These are phyloP conservation scores for Cordyceps pruinosa DNA, from an alignment of 2,329 filamentous ascomycete species.

Conservation along the genomic window DNA sequence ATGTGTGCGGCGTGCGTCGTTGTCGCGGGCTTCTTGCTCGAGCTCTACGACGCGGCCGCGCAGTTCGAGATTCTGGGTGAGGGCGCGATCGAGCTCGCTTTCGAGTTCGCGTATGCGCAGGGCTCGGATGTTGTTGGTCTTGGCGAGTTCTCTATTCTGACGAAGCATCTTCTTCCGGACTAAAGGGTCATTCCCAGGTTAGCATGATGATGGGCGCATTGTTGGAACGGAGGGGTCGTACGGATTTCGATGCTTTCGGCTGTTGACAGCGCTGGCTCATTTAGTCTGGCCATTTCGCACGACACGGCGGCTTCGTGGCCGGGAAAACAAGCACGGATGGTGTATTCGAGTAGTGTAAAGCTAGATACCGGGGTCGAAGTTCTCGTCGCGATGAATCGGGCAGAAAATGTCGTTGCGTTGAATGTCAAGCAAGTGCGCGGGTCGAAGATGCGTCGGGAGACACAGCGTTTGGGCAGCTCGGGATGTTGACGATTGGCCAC, in stretches of 20 bases:
- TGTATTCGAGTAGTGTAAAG: background rate
- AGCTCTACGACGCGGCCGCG: conserved; percentile 63
- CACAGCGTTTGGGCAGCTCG: background rate
- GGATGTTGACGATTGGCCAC: conserved; percentile 5
- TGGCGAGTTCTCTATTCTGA: conserved; percentile 78
- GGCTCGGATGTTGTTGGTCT: conserved; percentile 70
- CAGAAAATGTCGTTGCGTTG: background rate
- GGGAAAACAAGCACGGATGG: background rate
- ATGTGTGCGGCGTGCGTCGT: conserved; percentile 53
- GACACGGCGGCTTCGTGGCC: background rate
- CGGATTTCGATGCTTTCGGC: conserved; percentile 62
- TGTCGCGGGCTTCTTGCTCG: conserved; percentile 59
- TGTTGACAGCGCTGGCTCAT: conserved; percentile 62
- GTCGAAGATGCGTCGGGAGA: background rate
- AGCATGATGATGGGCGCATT: background rate
- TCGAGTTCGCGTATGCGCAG: conserved; percentile 71
- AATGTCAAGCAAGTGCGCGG: background rate
- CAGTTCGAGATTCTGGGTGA: conserved; percentile 73
- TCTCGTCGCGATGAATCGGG: background rate
- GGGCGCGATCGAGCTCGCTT: conserved; percentile 64
- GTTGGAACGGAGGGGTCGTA: conserved; percentile 36
- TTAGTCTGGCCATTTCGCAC: conserved; percentile 69
- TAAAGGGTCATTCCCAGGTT: conserved; percentile 29
- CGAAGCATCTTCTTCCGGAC: conserved; percentile 73
- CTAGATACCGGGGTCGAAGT: background rate